These are phyloP conservation scores for Cryomyces minteri DNA, from an alignment of 495 filamentous ascomycete species.

Conservation along the genomic window DNA sequence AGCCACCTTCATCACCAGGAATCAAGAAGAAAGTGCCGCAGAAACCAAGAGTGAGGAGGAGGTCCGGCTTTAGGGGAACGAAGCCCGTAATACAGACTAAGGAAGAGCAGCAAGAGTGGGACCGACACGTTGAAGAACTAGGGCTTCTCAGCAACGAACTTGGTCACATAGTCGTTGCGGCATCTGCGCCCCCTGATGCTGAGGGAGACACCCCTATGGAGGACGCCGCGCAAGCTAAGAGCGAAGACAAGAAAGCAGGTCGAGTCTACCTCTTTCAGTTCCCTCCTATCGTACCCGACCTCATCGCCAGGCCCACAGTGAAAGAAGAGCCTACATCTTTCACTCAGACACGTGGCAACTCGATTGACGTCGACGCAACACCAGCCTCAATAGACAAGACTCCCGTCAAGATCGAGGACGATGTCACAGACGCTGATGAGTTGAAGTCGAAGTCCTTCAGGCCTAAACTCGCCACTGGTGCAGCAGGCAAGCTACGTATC, in stretches of 20 bases:
- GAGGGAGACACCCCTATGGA: slow-evolving; percentile 21
- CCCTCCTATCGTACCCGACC: slow-evolving; percentile 37
- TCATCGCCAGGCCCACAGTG: slow-evolving; percentile 17
- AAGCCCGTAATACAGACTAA: slow-evolving; percentile 21
- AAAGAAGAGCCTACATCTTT: slow-evolving; percentile 14
- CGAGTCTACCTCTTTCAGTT: slow-evolving; percentile 48
- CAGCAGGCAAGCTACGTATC: slow-evolving; percentile 38
- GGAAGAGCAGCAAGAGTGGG: slow-evolving; percentile 23
- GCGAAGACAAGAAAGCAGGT: slow-evolving; percentile 22
- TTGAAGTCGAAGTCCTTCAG: background rate
- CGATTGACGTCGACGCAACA: slow-evolving; percentile 2
- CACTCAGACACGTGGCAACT: slow-evolving; percentile 1
- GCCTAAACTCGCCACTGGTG: slow-evolving; percentile 21
- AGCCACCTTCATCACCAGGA: slow-evolving; percentile 10
- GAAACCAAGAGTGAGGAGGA: slow-evolving; percentile 1
- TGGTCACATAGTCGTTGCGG: slow-evolving; percentile 2
- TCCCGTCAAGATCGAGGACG: background rate
- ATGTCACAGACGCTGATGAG: background rate
- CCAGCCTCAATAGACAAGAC: background rate
- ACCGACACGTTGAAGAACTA: slow-evolving; percentile 18
- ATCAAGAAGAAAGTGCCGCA: slow-evolving; percentile 12
- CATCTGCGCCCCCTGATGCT: slow-evolving; percentile 3
- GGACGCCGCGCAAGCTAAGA: slow-evolving; percentile 10
- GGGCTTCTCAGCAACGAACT: slow-evolving; percentile 18
- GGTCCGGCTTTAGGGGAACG: slow-evolving; percentile 2